phyloP scores from a whole-genome alignment of 768 basidiomycete species.

The Termitomyces sp. region DNA sequence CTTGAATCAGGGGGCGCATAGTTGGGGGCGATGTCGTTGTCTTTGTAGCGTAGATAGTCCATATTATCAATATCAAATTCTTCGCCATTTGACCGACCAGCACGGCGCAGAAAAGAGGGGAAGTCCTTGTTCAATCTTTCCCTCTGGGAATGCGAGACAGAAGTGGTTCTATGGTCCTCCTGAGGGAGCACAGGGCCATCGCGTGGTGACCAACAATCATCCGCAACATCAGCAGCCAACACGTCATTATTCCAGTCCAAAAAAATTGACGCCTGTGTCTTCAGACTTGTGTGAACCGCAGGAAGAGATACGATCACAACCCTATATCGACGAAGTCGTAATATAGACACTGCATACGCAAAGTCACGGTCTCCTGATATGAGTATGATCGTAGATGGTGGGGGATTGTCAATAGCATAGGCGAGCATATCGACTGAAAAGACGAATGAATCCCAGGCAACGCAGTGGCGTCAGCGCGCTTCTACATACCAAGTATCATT shows the following conservation, averaged over 20 bases:
- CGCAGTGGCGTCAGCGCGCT: background rate
- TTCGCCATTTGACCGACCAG: background rate
- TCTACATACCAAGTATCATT: slow-evolving; percentile 40
- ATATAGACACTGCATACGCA: slow-evolving; percentile 52
- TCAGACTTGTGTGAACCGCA: slow-evolving; percentile 38
- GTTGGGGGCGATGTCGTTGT: background rate
- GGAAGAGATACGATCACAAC: slow-evolving; percentile 46
- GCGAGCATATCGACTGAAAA: slow-evolving; percentile 59
- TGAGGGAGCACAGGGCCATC: background rate
- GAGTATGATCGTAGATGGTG: slow-evolving; percentile 50
- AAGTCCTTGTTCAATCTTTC: background rate
- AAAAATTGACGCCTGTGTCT: slow-evolving; percentile 46
- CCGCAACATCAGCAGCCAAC: slow-evolving; percentile 18
- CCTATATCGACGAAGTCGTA: slow-evolving; percentile 47
- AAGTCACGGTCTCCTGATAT: slow-evolving; percentile 67
- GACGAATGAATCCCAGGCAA: background rate
- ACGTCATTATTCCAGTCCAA: slow-evolving; percentile 44
- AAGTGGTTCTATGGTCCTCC: background rate
- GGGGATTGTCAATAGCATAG: slow-evolving; percentile 55
- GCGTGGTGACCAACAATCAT: slow-evolving; percentile 5
- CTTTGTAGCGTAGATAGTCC: slow-evolving; percentile 7
- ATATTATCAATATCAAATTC: slow-evolving; percentile 13
- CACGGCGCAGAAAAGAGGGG: background rate
- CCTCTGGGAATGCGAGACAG: background rate
- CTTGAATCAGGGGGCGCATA: background rate